Evolutionary conservation across 75 land plant species (phyloP), one percentile per base, ranked within the genome.

Genomic region (Picea glauca): DNA sequence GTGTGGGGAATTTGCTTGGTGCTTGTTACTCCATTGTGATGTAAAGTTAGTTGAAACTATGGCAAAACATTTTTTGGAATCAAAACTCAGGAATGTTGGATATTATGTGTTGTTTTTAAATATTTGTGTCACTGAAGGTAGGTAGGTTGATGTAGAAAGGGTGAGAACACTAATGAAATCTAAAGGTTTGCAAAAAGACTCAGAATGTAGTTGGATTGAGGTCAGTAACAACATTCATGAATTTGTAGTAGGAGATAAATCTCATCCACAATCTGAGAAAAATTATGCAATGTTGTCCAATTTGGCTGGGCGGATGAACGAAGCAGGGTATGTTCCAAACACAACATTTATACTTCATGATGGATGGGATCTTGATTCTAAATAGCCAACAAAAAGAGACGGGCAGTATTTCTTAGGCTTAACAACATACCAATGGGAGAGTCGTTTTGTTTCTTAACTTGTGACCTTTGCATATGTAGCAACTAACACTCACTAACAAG

Each of bases 281-380:
- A 87, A 77, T 0, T 84, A 87, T 77, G 68, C 58, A 12, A 60
- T 60, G 38, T 68, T 87, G 77, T 73, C 80, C 60, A 74, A 84
- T 17, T 35, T 68, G 72, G 31, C 58, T 75, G 58, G 59, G 32
- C 76, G 14, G 58, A 54, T 56, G 57, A 75, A 75, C 35, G 31
- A 23, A 57, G 17, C 15, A 75, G 58, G 76, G 58, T 54, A 26
- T 57, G 59, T 54, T 50, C 76, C 76, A 17, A 13, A 56, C 76
- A 74, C 33, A 11, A 3, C 61, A 26, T 30, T 50, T 26, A 13
- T 21, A 21, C 76, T 7, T 21, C 35, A 50, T 54, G 59, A 75
- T 54, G 32, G 13, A 5, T 2, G 20, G 14, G 59, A 18, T 11
- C 6, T 6, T 17, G 17, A 43, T 1, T 38, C 18, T 67, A 35